phyloP scores from a whole-genome alignment of 2,329 filamentous ascomycete genomes.

The Aspergillus melleus region DNA sequence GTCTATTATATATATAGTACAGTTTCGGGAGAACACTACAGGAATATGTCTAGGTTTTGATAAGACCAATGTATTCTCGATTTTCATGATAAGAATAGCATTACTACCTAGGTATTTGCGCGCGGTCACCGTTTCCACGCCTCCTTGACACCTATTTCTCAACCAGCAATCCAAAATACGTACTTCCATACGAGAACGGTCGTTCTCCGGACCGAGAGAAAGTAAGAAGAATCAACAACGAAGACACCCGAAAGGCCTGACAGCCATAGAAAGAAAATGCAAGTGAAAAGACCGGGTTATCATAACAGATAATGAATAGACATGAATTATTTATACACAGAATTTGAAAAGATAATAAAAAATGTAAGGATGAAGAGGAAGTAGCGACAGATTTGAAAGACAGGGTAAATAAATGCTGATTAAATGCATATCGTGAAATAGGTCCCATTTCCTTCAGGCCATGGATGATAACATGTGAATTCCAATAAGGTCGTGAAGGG shows the following conservation, averaged over 20 bases:
- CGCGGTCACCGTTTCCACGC: background rate
- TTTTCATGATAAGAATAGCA: background rate
- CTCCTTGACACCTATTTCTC: background rate
- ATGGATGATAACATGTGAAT: background rate
- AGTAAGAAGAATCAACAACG: background rate
- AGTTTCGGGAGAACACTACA: too few species aligned
- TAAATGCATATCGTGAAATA: slow-evolving; percentile 12
- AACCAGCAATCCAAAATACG: background rate
- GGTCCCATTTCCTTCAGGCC: background rate
- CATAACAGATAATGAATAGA: background rate
- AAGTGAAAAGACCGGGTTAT: background rate
- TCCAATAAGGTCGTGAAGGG: background rate
- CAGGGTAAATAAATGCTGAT: background rate
- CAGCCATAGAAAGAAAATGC: slow-evolving; percentile 1
- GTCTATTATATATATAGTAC: too few species aligned
- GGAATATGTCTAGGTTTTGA: too few species aligned
- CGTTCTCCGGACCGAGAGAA: background rate
- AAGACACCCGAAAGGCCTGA: background rate
- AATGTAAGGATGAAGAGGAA: background rate
- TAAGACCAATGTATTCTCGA: too few species aligned
- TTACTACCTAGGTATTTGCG: background rate
- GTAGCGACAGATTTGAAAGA: slow-evolving; percentile 3
- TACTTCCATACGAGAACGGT: background rate
- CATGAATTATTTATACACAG: slow-evolving; percentile 13
- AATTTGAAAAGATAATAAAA: slow-evolving; percentile 7